Evolutionary conservation across 2,329 filamentous ascomycete species (phyloP).

Genomic region (Cordyceps sp.): DNA sequence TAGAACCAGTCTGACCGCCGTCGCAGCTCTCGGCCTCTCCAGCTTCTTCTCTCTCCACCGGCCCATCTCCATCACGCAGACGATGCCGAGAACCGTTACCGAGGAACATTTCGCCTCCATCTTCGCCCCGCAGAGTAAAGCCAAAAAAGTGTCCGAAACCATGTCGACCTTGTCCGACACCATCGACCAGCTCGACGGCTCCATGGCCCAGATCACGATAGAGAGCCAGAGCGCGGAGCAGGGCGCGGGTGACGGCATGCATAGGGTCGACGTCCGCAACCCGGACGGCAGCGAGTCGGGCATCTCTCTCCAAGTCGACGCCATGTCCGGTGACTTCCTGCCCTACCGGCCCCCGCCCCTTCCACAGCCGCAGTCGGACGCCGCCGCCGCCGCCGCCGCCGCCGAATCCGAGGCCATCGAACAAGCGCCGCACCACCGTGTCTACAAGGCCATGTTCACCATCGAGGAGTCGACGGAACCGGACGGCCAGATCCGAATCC

Average conservation of each 20-base stretch:
- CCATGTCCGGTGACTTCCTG: slow-evolving; percentile 52
- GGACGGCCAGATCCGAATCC: slow-evolving; percentile 41
- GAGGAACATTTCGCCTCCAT: slow-evolving; percentile 70
- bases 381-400: slow-evolving; percentile 18
- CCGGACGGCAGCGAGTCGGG: slow-evolving; percentile 40
- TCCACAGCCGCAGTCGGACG: slow-evolving; percentile 41
- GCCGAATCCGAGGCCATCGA: slow-evolving; percentile 16
- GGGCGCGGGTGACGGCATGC: slow-evolving; percentile 24
- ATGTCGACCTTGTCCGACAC: slow-evolving; percentile 49
- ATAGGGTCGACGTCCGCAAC: slow-evolving; percentile 35
- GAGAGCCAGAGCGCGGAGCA: slow-evolving; percentile 23
- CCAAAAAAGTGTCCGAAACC: slow-evolving; percentile 39
- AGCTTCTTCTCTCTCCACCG: slow-evolving; percentile 94
- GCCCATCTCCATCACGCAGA: slow-evolving; percentile 75
- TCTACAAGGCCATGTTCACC: slow-evolving; percentile 48
- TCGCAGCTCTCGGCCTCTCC: slow-evolving; percentile 66
- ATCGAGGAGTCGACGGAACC: slow-evolving; percentile 49
- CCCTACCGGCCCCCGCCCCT: slow-evolving; percentile 78
- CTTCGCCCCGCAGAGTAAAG: slow-evolving; percentile 44
- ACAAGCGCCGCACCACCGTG: slow-evolving; percentile 28
- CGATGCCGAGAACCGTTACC: slow-evolving; percentile 56
- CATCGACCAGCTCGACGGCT: slow-evolving; percentile 41
- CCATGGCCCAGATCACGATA: slow-evolving; percentile 36
- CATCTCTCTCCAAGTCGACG: slow-evolving; percentile 49
- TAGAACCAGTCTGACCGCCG: too few species aligned